Percentiles rank a stretch among this genome's conserved stretches.
These are phyloP conservation scores for Logfia minima DNA, from an alignment of 129 eudicot genomes.

Conservation along the genomic window DNA sequence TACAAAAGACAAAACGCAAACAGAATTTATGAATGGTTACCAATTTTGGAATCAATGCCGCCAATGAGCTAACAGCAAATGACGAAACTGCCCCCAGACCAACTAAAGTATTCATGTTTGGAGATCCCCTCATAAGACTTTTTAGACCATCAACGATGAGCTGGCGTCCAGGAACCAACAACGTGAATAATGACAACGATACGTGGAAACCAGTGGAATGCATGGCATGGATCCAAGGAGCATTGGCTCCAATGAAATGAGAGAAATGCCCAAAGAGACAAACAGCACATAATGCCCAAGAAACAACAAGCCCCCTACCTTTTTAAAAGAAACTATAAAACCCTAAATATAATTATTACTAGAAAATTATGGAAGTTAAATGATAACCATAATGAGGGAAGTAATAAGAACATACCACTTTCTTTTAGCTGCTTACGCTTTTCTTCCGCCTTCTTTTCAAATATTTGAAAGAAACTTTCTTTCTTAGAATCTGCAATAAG, in stretches of 20 bases:
- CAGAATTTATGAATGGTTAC: slow-evolving; percentile 31
- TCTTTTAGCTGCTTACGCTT: slow-evolving; percentile 64
- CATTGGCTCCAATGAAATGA: slow-evolving; percentile 85
- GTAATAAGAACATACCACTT: slow-evolving; percentile 57
- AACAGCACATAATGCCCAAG: slow-evolving; percentile 97
- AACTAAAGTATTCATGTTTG: slow-evolving; percentile 97
- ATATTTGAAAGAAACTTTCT: slow-evolving; percentile 65
- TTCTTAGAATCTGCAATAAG: slow-evolving; percentile 60
- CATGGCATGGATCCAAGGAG: slow-evolving; percentile 58
- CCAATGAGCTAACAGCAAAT: slow-evolving; percentile 87
- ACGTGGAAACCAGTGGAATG: slow-evolving; percentile 94
- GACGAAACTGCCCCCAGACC: slow-evolving; percentile 99
- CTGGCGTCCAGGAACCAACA: slow-evolving; percentile 88
- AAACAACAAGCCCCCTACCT: slow-evolving; percentile 95
- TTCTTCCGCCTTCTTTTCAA: slow-evolving; percentile 82
- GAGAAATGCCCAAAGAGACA: slow-evolving; percentile 95
- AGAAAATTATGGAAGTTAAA: neutral
- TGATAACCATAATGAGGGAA: neutral
- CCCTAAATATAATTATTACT: too few species aligned
- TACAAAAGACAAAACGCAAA: too few species aligned
- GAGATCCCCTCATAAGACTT: slow-evolving; percentile 87
- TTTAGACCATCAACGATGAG: slow-evolving; percentile 86
- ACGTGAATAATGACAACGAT: slow-evolving; percentile 79
- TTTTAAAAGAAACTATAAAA: slow-evolving; percentile 18
- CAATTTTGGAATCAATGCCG: slow-evolving; percentile 87